phyloP scores from a whole-genome alignment of 2,329 filamentous ascomycete genomes.

The Botrytis tulipae region DNA sequence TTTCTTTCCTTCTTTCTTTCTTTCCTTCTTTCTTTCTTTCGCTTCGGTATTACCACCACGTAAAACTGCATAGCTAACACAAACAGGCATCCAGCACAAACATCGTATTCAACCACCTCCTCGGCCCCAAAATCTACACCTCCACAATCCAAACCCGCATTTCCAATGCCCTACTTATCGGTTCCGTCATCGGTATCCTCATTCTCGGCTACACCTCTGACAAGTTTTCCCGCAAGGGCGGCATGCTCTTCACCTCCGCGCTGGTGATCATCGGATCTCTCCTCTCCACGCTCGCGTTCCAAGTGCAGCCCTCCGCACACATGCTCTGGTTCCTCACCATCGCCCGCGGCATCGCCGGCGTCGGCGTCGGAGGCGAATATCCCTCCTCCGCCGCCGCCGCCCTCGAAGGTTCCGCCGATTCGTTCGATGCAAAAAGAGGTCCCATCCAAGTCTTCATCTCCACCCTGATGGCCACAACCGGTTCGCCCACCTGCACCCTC shows the following conservation, averaged over 20 bases:
- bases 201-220: slow-evolving; percentile 39
- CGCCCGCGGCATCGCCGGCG: slow-evolving; percentile 41
- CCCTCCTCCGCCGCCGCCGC: slow-evolving; percentile 42
- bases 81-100: slow-evolving; percentile 37
- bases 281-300: slow-evolving; percentile 27
- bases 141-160: slow-evolving; percentile 37
- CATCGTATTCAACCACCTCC: slow-evolving; percentile 38
- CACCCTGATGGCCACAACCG: slow-evolving; percentile 13
- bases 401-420: slow-evolving; percentile 40
- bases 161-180: slow-evolving; percentile 39
- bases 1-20: no score
- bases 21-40: no score
- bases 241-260: slow-evolving; percentile 38
- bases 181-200: slow-evolving; percentile 39
- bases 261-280: slow-evolving; percentile 39
- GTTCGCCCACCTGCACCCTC: background rate
- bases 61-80: background rate
- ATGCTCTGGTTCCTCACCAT: slow-evolving; percentile 43
- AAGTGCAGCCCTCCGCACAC: slow-evolving; percentile 35
- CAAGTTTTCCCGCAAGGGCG: slow-evolving; percentile 38
- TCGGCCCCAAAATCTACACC: slow-evolving; percentile 36
- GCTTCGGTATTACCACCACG: background rate
- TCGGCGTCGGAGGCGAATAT: slow-evolving; percentile 43
- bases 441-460: slow-evolving; percentile 17
- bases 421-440: slow-evolving; percentile 15